These are phyloP conservation scores for Bretschneidera sinensis DNA, from an alignment of 345 rosid species.

Conservation along the genomic window DNA sequence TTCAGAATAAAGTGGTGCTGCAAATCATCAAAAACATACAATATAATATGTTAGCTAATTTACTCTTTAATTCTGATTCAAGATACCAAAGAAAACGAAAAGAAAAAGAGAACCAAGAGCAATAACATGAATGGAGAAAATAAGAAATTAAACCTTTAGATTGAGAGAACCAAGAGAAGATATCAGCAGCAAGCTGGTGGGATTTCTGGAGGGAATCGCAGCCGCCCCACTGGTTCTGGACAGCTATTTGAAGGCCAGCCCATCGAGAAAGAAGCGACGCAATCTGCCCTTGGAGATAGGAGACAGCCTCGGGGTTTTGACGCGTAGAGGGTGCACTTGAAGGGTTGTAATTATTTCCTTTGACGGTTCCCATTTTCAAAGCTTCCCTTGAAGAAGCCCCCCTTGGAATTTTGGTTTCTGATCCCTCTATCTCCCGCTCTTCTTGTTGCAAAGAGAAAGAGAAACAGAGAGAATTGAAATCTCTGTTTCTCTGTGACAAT, in stretches of 20 bases:
- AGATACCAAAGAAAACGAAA: background rate
- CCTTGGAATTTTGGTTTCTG: conserved; percentile 1
- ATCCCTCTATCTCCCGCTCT: background rate
- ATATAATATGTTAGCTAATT: background rate
- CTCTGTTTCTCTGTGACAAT: background rate
- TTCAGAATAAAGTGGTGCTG: conserved; percentile 46
- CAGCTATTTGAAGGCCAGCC: conserved; percentile 79
- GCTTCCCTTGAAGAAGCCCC: conserved; percentile 21
- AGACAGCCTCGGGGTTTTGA: conserved; percentile 21
- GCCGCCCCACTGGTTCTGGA: conserved; percentile 79
- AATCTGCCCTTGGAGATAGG: conserved; percentile 42
- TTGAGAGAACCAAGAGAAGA: conserved; percentile 49
- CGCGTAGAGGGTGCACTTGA: background rate
- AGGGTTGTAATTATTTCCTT: conserved; percentile 5
- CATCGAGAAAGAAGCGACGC: conserved; percentile 46
- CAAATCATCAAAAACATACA: too few relatives aligned
- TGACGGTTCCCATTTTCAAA: too few relatives aligned
- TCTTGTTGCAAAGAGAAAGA: too few relatives aligned
- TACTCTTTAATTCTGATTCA: too few relatives aligned
- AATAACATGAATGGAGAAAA: too few relatives aligned
- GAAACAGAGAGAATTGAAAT: too few relatives aligned
- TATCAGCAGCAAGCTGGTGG: conserved; percentile 32
- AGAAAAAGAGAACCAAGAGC: background rate
- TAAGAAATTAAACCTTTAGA: conserved; percentile 47
- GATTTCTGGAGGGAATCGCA: conserved; percentile 55